Base-by-base conservation (phyloP, 1,139 yeast genomes). In the Suhomyces chickasaworum region DNA sequence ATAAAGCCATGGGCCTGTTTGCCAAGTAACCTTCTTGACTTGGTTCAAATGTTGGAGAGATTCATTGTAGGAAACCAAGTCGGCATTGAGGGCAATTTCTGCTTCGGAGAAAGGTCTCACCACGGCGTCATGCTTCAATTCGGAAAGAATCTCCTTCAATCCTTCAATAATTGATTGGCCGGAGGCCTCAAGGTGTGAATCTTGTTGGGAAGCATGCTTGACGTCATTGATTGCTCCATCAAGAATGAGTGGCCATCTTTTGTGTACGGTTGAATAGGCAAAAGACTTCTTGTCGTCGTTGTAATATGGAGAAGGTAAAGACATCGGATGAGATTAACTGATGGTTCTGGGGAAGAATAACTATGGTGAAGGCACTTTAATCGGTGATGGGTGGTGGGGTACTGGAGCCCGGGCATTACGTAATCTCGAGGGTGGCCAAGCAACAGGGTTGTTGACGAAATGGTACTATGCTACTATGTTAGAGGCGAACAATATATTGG, bases 1-100 rank as follows among this genome's bases (percentile, higher is more conserved):
- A 59, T 76, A 86, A 47, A 93, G 71, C 99, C 99, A 93, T 16
- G 96, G 97, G 0, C 93, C 96, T n/a, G 84, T 76, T 50, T 75
- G 71, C 98, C 97, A 93, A 16, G 86, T 78, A n/a, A 68, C 66
- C 22, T 56, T 53, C 44, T 58, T 61, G 13, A 48, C 57, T 47
- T 61, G 44, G 46, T 64, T 63, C 34, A 64, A 55, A 21, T 60
- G 57, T 4, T 55, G 61, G 42, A 81, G 61, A 9, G 73, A 70
- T 2, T 71, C 73, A 60, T 86, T 83, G 61, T 77, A 85, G 6
- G 77, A 68, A 13, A 59, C 57, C 49, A 85, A 77, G 43, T 77
- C 73, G 4, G 73, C 67, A 50, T 78, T 75, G 25, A 64, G 52
- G 6, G 55, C 44, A 27, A 71, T 60, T 54, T 78, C 80, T 30